Conservation (phyloP, 148 eudicot species). For the Suaeda aralocaspica region DNA sequence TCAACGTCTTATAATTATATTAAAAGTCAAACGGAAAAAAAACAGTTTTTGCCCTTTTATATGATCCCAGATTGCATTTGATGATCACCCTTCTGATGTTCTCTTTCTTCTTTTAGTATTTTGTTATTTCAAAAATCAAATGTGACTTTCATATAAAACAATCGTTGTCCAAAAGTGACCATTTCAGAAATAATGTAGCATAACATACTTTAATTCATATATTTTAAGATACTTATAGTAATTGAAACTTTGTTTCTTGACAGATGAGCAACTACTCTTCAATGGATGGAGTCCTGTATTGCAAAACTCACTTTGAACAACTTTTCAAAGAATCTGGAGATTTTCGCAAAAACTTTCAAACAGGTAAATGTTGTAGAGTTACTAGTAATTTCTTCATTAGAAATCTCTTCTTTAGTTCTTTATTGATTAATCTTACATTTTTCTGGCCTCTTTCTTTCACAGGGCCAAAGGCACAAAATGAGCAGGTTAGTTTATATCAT, state of each 20-base stretch:
- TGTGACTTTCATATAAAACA: not conserved
- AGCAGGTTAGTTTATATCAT: slow-evolving; percentile 41
- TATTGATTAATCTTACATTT: not conserved
- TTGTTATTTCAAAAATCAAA: not conserved
- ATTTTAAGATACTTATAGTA: no score
- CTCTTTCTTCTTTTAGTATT: not conserved
- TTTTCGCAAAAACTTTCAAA: slow-evolving; percentile 89
- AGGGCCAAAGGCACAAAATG: slow-evolving; percentile 45
- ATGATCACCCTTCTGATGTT: not conserved
- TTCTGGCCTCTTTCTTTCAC: not conserved
- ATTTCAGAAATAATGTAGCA: not conserved
- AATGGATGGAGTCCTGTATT: slow-evolving; percentile 96
- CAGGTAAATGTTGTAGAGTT: slow-evolving; percentile 30
- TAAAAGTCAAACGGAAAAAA: not conserved
- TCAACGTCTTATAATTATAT: not conserved
- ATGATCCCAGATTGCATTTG: not conserved
- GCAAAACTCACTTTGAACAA: slow-evolving; percentile 95
- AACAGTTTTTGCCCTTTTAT: not conserved
- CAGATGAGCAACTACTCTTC: slow-evolving; percentile 98
- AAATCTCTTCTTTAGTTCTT: not conserved
- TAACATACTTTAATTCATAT: not conserved
- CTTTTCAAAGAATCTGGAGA: slow-evolving; percentile 94
- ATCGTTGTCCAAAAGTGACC: not conserved
- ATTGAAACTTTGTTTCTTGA: not conserved
- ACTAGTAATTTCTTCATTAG: not conserved